Conservation (phyloP, 345 rosid species). For the Eucalyptus dawsonii region DNA sequence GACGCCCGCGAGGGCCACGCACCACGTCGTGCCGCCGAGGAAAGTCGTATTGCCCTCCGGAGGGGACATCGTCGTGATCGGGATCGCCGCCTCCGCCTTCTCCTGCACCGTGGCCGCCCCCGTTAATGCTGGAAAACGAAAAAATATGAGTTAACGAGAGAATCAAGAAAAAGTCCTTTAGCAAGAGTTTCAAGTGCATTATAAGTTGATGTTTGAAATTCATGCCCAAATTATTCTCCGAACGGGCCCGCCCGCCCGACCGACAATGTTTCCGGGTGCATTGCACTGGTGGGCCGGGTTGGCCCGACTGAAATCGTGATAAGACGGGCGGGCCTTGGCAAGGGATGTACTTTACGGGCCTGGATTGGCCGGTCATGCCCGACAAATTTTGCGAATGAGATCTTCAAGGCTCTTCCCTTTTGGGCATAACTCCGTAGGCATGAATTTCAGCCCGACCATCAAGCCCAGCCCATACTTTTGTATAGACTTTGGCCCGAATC, state of each 20-base stretch:
- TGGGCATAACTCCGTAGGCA: background rate
- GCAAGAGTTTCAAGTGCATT: background rate
- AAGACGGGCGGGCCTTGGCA: background rate
- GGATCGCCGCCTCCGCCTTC: slow-evolving; percentile 29
- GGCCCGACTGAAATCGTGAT: background rate
- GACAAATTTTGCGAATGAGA: background rate
- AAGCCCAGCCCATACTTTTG: background rate
- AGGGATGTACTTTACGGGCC: background rate
- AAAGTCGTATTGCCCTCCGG: slow-evolving; percentile 91
- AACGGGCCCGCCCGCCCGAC: background rate
- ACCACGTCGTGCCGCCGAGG: slow-evolving; percentile 72
- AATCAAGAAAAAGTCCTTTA: background rate
- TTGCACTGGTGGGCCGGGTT: background rate
- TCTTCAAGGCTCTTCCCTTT: background rate
- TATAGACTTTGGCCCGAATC: background rate
- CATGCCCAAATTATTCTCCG: background rate
- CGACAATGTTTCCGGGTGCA: background rate
- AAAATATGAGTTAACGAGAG: background rate
- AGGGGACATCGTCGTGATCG: slow-evolving; percentile 30
- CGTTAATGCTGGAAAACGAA: background rate
- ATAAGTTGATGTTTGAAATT: background rate
- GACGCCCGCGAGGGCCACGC: slow-evolving; percentile 62
- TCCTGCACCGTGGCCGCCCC: slow-evolving; percentile 8
- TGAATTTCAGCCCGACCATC: background rate
- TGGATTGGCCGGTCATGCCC: background rate